phyloP scores from a whole-genome alignment of 164 flowering plant genomes.

The Vitis labrusca region DNA sequence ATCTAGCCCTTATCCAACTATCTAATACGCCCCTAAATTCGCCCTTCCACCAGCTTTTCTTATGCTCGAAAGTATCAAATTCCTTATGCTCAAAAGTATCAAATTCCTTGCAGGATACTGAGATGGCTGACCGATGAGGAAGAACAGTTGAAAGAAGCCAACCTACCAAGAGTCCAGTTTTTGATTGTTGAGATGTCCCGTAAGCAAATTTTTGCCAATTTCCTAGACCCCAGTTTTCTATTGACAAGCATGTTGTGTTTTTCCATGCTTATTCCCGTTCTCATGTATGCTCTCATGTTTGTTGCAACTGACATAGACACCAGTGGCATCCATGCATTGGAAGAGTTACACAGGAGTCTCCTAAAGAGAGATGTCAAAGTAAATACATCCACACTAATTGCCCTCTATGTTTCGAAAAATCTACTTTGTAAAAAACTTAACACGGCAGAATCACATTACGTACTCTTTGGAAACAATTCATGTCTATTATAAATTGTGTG shows the following conservation, averaged over 20 bases:
- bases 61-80: background rate
- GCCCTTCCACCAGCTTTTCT: background rate
- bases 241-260: background rate
- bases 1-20: background rate
- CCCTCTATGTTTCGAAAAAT: no score
- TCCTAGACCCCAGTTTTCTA: background rate
- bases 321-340: constrained; percentile 78
- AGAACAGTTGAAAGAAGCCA: constrained; percentile 34
- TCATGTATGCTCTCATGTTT: background rate
- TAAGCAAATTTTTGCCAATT: constrained; percentile 25
- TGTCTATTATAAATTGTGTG: no score
- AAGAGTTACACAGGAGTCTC: constrained; percentile 58
- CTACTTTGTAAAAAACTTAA: no score
- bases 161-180: constrained; percentile 41
- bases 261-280: background rate
- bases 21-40: background rate
- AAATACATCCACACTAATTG: background rate
- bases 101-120: constrained; percentile 51
- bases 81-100: background rate
- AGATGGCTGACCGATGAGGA: constrained; percentile 79
- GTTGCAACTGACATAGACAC: constrained; percentile 83
- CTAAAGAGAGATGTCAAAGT: constrained; percentile 70
- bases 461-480: no score
- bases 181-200: constrained; percentile 85
- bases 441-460: no score